Evolutionary conservation across 1,284 basidiomycete genomes (phyloP), one percentile per base, ranked within the genome.

Genomic region (Lentinula novae-zelandiae): DNA sequence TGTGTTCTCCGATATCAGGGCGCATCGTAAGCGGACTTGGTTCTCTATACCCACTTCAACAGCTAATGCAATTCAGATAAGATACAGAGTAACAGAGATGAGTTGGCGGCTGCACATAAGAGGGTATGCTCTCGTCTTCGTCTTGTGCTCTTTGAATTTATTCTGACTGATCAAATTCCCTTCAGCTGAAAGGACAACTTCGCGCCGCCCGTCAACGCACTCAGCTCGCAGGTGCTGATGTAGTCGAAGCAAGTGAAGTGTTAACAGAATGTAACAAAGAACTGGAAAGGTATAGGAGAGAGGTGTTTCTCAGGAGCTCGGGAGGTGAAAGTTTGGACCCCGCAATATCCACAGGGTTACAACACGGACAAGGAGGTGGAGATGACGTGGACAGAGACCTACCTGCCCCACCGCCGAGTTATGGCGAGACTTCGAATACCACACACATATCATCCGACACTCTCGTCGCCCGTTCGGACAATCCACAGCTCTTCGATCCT

Each of bases 1-100:
- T 62, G 68, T 77, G 20, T 75, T 75, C 63, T 72, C 75, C 13
- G 76, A 78, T 65, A 67, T 73, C 65, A 69, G 68, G 44, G 76
- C 76, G 64, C 73, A 76, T 62, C 70, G 77, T 79, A 60, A 62
- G 68, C 68, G 5, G 40, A 46, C 27, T 27, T 27, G 27, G 27
- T 3, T 27, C 27, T 27, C 27, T 27, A 27, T 27, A 27, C 27
- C 27, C 27, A 27, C 27, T 27, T 27, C 27, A 27, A 27, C 27
- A 27, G 3, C 27, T 27, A 31, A 33, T 5, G 53, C 58, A 56
- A 40, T 62, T 51, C 64, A 78, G 78, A 71, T 33, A 76, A 75
- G 63, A 77, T 78, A 61, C 68, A 72, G 64, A 66, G 65, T 53
- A 57, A 64, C 27, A 40, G 36, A 27, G 51, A 58, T 6, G 50